Evolutionary conservation across 208 protist genomes (phyloP).

Genomic region (Naegleria fowleri): DNA sequence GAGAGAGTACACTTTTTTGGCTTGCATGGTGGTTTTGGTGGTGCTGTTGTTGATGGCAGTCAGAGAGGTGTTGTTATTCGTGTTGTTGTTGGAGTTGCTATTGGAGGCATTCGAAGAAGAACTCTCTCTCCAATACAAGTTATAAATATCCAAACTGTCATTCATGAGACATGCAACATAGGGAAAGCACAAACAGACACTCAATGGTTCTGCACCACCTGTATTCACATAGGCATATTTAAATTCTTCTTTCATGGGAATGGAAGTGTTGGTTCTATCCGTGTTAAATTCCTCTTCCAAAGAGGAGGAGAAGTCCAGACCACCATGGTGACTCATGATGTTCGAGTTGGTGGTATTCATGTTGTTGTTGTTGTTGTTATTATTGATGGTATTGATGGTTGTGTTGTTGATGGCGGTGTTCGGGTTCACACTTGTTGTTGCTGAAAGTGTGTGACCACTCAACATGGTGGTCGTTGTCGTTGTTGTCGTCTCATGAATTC

Average conservation of each 20-base stretch:
- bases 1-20: background rate
- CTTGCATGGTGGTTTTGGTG: background rate
- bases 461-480: no score
- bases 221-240: background rate
- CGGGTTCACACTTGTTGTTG: background rate
- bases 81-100: background rate
- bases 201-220: background rate
- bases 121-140: background rate
- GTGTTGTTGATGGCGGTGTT: background rate
- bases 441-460: background rate
- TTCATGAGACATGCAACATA: background rate
- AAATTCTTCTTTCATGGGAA: background rate
- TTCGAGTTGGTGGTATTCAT: no score
- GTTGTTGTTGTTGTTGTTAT: background rate
- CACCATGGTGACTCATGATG: no score
- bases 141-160: background rate
- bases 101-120: background rate
- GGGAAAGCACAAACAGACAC: background rate
- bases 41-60: background rate
- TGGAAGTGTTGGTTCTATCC: background rate
- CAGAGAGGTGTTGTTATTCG: background rate
- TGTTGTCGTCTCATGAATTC: background rate
- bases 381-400: background rate
- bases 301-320: no score
- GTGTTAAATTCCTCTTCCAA: background rate